Evolutionary conservation across 192 early-diverging fungal genomes (phyloP).

Genomic region (Umbelopsis sp.): DNA sequence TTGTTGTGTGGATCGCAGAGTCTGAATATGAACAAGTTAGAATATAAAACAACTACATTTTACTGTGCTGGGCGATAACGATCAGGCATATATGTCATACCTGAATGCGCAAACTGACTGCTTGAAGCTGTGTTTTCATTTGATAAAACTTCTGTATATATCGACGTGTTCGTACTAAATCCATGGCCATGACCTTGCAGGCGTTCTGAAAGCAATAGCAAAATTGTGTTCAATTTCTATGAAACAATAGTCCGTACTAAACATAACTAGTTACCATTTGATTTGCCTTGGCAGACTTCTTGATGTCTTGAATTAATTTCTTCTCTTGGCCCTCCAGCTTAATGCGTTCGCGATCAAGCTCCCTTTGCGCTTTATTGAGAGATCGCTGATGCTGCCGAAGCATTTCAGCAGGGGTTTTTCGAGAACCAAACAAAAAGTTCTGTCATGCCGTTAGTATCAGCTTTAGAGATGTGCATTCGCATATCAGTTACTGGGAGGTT

Average conservation of each 20-base stretch:
- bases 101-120: constrained; percentile 85
- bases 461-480: not conserved
- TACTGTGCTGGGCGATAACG: not conserved
- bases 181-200: constrained; percentile 97
- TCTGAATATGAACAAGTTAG: constrained; percentile 50
- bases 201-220: constrained; percentile 56
- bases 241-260: not conserved
- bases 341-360: constrained; percentile 85
- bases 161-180: constrained; percentile 91
- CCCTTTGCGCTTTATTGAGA: constrained; percentile 85
- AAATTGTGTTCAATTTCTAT: constrained; percentile 5
- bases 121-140: constrained; percentile 95
- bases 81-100: constrained; percentile 45
- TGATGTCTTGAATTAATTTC: constrained; percentile 92
- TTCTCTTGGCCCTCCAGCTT: constrained; percentile 96
- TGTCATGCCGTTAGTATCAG: not conserved
- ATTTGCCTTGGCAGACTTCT: constrained; percentile 86
- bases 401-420: constrained; percentile 87
- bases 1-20: constrained; percentile 91
- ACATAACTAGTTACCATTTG: constrained; percentile 72
- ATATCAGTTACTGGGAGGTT: not conserved
- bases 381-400: constrained; percentile 91
- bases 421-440: constrained; percentile 75
- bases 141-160: constrained; percentile 96
- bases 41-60: not conserved